A percentile compares a stretch with the other conserved stretches of the same genome.
phyloP scores from a whole-genome alignment of 352 stramenopile genomes.

The Pythium monospermum region DNA sequence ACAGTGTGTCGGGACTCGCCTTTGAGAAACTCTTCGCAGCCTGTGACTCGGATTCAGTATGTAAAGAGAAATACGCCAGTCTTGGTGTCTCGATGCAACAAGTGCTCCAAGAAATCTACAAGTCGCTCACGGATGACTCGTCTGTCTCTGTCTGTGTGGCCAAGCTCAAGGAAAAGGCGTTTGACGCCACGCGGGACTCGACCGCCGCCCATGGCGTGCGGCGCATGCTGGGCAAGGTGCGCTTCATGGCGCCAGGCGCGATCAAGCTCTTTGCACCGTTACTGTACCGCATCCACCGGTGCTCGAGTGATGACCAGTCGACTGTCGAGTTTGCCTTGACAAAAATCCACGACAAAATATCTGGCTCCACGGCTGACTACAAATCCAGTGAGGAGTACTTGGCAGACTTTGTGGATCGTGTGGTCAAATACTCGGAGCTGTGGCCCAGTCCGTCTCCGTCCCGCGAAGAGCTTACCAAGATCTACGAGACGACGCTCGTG shows the following conservation, averaged over 20 bases:
- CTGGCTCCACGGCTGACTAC: not conserved
- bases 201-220: slow-evolving; percentile 4
- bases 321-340: too few relatives aligned
- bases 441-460: slow-evolving; percentile 3
- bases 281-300: slow-evolving; percentile 11
- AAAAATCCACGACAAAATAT: not conserved
- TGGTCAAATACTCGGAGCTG: slow-evolving; percentile 10
- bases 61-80: slow-evolving; percentile 6
- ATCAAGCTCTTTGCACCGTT: slow-evolving; percentile 8
- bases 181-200: slow-evolving; percentile 1
- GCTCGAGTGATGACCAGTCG: not conserved
- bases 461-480: not conserved
- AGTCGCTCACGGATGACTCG: not conserved
- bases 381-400: not conserved
- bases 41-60: not conserved
- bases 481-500: slow-evolving; percentile 5
- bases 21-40: not conserved
- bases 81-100: slow-evolving; percentile 4
- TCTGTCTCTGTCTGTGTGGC: not conserved
- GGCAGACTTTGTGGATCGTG: slow-evolving; percentile 2
- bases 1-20: not conserved
- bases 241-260: not conserved
- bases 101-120: not conserved
- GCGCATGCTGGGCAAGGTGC: not conserved
- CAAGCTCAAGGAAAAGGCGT: slow-evolving; percentile 1